Evolutionary conservation across 2,329 filamentous ascomycete species (phyloP), one percentile per base, ranked within the genome.

Genomic region (Neophaeococcomyces aloes): DNA sequence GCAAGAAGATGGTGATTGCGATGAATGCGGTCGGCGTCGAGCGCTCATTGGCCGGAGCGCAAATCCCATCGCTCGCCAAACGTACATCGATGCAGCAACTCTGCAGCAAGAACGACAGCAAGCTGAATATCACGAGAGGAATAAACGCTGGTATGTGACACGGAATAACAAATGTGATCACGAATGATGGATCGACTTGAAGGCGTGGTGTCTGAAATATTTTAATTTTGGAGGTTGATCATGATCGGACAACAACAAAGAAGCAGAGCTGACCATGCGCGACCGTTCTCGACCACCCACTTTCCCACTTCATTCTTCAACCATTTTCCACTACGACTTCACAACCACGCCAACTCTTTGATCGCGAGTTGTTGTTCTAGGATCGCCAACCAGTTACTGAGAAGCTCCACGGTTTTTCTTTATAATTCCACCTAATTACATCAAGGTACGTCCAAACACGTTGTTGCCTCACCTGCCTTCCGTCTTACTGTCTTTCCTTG

Each of bases 371-470:
- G 17, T 32, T 40, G 18, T 18, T 45, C 41, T 34, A 38, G 27
- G 46, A 46, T 55, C 53, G 51, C 53, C 35, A 48, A 42, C 14
- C 29, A 38, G 11, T 50, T 47, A 42, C 49, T 44, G 25, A 48
- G 33, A 31, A n/a, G 8, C 14, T 38, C 15, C 10, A 3, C 25
- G 36, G 19, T 15, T 37, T 51, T 45, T 50, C 23, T 42, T 37
- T 25, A 33, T 10, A 23, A 36, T 32, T 45, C 42, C 41, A 52
- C 49, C 29, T n/a, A 27, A 42, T 15, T 18, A 39, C 48, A 33
- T 15, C 44, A 42, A 53, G 51, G 51, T 55, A 55, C 30, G 53
- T 50, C 31, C 29, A 45, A 35, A 47, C 42, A 39, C 41, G 40
- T 33, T 31, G 19, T 43, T 25, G 21, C 33, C 45, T 46, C 45